These are phyloP conservation scores for Centella asiatica DNA, from an alignment of 129 eudicot genomes.

Conservation along the genomic window DNA sequence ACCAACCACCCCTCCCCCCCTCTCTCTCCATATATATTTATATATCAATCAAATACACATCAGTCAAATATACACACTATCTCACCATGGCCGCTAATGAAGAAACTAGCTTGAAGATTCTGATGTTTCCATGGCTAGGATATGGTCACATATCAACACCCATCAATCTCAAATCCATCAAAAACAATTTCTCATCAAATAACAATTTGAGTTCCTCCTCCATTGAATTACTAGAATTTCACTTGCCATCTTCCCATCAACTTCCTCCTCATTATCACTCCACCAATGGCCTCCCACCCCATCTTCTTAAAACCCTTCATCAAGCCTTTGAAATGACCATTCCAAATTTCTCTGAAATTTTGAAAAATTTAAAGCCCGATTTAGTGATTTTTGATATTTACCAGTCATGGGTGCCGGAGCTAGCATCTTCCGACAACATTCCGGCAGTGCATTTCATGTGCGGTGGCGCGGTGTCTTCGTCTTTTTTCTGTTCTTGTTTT, in stretches of 20 bases:
- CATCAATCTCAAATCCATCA: too few species aligned
- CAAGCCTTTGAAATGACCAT: slow-evolving; percentile 3
- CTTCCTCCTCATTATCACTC: slow-evolving; percentile 16
- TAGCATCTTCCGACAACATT: slow-evolving; percentile 13
- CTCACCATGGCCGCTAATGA: not conserved
- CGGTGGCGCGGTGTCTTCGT: not conserved
- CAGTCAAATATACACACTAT: too few species aligned
- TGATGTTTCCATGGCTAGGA: slow-evolving; percentile 19
- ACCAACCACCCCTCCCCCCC: too few species aligned
- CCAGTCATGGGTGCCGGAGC: slow-evolving; percentile 27
- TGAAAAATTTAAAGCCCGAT: not conserved
- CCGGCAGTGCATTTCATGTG: slow-evolving; percentile 18
- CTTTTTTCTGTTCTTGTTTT: not conserved
- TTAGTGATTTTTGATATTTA: not conserved
- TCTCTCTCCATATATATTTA: too few species aligned
- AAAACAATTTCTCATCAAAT: too few species aligned
- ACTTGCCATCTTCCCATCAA: slow-evolving; percentile 12
- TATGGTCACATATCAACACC: slow-evolving; percentile 16
- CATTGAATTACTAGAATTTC: slow-evolving; percentile 8
- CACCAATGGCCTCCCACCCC: slow-evolving; percentile 19
- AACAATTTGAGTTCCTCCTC: too few species aligned
- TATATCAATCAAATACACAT: too few species aligned
- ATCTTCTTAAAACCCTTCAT: not conserved
- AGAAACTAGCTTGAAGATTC: slow-evolving; percentile 2
- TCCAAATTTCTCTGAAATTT: not conserved